Base-by-base conservation (phyloP, 1,284 basidiomycete species). In the Pterulicium gracile region DNA sequence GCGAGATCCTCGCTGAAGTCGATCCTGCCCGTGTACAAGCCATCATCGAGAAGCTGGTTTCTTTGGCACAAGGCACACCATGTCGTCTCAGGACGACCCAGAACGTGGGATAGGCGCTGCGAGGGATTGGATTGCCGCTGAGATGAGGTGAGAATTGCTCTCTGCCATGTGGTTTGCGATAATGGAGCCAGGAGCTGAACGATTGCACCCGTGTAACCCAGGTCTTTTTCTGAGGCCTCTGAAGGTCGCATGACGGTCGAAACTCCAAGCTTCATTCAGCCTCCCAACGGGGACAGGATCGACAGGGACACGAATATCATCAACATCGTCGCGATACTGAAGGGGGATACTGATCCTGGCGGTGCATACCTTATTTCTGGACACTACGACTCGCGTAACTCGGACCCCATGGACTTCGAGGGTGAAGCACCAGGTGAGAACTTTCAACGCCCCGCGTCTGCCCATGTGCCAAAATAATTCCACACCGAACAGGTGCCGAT, bases 101-200 rank as follows among this genome's bases (percentile, higher is more conserved):
- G 55, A 56, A n/a, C 67, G 72, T 34, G 73, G 73, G 0, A 73
- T 77, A 35, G 73, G 73, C 21, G 74, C 73, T 10, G 70, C 73
- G 15, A 58, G 71, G 41, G 71, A 74, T 59, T 77, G 73, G 72
- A 69, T 75, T 51, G 69, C 68, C 3, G 55, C 64, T 2, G 60
- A 75, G 55, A 65, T 75, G 65, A 34, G 15, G 15, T n/a, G n/a
- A n/a, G n/a, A n/a, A 32, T n/a, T 32, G n/a, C n/a, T n/a, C n/a
- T n/a, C n/a, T n/a, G n/a, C n/a, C n/a, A n/a, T n/a, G n/a, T n/a
- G n/a, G n/a, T n/a, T n/a, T n/a, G n/a, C n/a, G n/a, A n/a, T n/a
- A n/a, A n/a, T 5, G 62, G 63, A 32, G 71, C 71, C n/a, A n/a
- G n/a, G n/a, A n/a, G n/a, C n/a, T n/a, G n/a, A n/a, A n/a, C n/a